Evolutionary conservation across 139 green algal species (phyloP).

Genomic region (Prasinococcaceae sp.): DNA sequence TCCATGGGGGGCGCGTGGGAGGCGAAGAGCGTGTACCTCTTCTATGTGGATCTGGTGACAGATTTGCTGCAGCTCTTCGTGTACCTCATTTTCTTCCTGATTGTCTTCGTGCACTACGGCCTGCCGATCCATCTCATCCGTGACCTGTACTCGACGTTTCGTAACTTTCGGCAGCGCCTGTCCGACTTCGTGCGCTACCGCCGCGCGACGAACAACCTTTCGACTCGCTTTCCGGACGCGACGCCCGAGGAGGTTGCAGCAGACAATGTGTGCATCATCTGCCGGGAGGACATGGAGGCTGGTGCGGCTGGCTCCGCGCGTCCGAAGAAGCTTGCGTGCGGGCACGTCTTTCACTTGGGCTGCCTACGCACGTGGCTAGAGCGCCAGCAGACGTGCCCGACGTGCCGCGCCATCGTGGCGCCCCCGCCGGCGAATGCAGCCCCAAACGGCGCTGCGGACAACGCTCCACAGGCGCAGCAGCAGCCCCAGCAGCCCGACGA

Average conservation of each 20-base stretch:
- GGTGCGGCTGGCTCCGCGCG: constrained; percentile 1
- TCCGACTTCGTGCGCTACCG: constrained; percentile 87
- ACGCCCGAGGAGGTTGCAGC: constrained; percentile 64
- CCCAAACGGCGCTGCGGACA: neutral
- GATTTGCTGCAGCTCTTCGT: constrained; percentile 93
- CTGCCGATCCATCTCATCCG: constrained; percentile 88
- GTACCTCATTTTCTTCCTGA: constrained; percentile 90
- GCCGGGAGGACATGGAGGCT: constrained; percentile 74
- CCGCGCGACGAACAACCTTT: constrained; percentile 77
- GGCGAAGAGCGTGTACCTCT: constrained; percentile 69
- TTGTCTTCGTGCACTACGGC: constrained; percentile 89
- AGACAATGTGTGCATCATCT: constrained; percentile 82
- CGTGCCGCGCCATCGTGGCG: constrained; percentile 74
- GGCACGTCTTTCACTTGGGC: constrained; percentile 89
- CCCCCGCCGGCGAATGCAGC: constrained; percentile 5
- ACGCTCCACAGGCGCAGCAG: neutral
- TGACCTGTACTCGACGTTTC: constrained; percentile 90
- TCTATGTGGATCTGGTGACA: constrained; percentile 93
- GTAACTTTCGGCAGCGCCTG: constrained; percentile 80
- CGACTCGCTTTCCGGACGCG: constrained; percentile 73
- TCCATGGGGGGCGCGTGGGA: constrained; percentile 80
- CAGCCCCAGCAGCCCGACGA: constrained; percentile 2
- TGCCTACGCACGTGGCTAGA: constrained; percentile 95
- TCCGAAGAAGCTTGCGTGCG: constrained; percentile 81
- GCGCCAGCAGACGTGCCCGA: constrained; percentile 76